phyloP scores from a whole-genome alignment of 1,139 yeast genomes.

The Suhomyces choctaworum region DNA sequence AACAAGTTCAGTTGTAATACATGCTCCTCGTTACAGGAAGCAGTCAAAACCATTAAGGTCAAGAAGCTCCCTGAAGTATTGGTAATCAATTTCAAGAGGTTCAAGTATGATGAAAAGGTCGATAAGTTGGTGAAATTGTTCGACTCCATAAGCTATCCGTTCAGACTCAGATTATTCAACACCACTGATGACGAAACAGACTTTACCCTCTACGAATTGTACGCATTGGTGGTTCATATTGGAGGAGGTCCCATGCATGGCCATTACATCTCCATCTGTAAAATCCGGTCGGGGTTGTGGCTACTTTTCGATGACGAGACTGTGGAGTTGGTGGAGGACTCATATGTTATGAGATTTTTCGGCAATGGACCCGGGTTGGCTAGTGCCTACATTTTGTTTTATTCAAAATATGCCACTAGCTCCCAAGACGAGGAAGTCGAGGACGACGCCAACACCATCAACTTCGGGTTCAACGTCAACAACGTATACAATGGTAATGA shows the following conservation, averaged over 20 bases:
- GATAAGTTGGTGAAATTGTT: constrained; percentile 84
- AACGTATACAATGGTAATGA: constrained; percentile 34
- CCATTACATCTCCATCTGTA: constrained; percentile 86
- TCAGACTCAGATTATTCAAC: constrained; percentile 69
- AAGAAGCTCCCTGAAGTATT: constrained; percentile 75
- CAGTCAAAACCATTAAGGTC: constrained; percentile 86
- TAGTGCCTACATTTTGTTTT: constrained; percentile 87
- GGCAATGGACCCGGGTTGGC: constrained; percentile 91
- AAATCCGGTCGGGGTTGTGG: constrained; percentile 83
- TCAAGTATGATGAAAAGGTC: constrained; percentile 83
- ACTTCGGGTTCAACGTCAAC: constrained; percentile 38
- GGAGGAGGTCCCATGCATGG: constrained; percentile 99
- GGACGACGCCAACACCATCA: constrained; percentile 26
- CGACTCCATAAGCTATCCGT: constrained; percentile 81
- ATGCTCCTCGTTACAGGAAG: constrained; percentile 91
- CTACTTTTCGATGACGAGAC: constrained; percentile 92
- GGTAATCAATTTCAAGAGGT: constrained; percentile 83
- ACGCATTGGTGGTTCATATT: constrained; percentile 86
- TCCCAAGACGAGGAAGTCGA: constrained; percentile 29
- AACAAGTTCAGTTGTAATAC: constrained; percentile 92
- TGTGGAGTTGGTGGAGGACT: constrained; percentile 84
- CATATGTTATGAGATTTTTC: constrained; percentile 79
- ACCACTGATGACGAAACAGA: constrained; percentile 55
- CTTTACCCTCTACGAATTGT: constrained; percentile 68
- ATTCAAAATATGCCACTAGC: constrained; percentile 36